Percentiles rank a stretch among this genome's conserved stretches.
phyloP scores from a whole-genome alignment of 768 basidiomycete species.

The Russula vinacea region DNA sequence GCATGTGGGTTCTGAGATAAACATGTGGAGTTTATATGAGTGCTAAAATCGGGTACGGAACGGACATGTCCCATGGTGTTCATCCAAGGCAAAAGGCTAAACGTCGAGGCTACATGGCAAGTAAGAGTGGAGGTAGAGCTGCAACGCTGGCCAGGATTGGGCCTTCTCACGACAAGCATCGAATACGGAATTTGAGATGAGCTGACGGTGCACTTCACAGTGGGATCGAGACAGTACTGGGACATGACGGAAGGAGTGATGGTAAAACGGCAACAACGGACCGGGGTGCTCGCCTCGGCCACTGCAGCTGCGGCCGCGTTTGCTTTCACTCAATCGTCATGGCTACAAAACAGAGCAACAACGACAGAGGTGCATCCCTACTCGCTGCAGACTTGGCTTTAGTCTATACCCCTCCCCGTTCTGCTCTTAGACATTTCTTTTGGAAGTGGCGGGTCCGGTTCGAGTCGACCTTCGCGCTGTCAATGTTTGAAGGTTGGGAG shows the following conservation, averaged over 20 bases:
- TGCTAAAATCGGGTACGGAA: background rate
- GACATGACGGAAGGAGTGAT: too few species aligned
- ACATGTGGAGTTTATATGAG: background rate
- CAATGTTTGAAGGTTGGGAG: slow-evolving; percentile 68
- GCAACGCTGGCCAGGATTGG: too few species aligned
- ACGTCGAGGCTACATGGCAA: background rate
- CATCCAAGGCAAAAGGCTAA: background rate
- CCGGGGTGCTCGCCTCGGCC: too few species aligned
- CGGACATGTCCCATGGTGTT: background rate
- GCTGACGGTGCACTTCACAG: background rate
- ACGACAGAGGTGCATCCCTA: slow-evolving; percentile 10
- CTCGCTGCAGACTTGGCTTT: slow-evolving; percentile 33
- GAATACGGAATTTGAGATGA: background rate
- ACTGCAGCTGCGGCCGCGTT: too few species aligned
- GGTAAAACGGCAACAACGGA: too few species aligned
- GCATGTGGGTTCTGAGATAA: background rate
- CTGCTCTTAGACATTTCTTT: slow-evolving; percentile 34
- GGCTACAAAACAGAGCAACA: slow-evolving; percentile 11
- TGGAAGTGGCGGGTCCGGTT: slow-evolving; percentile 57
- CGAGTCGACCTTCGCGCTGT: slow-evolving; percentile 57
- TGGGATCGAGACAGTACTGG: too few species aligned
- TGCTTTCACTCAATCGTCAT: background rate
- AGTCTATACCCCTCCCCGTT: slow-evolving; percentile 33
- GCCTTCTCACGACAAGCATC: background rate
- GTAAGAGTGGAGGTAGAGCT: background rate